These are phyloP conservation scores for Endoconidiophora polonica DNA, from an alignment of 2,329 filamentous ascomycete genomes.

Conservation along the genomic window DNA sequence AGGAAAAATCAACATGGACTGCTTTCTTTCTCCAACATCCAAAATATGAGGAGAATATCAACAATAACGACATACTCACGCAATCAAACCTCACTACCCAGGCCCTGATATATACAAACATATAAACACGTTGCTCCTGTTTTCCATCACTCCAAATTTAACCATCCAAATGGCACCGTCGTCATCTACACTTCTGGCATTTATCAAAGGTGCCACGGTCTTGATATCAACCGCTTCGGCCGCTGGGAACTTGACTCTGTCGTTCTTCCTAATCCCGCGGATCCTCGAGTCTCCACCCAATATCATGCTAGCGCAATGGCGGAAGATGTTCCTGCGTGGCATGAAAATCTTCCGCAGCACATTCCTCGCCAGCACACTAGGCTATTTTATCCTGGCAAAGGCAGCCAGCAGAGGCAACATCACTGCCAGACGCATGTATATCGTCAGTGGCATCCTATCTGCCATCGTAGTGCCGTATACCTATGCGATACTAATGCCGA, in stretches of 20 bases:
- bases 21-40: too few species aligned
- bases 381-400: conserved; percentile 4
- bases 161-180: neutral
- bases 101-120: too few species aligned
- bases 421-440: neutral
- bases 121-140: neutral
- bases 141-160: neutral
- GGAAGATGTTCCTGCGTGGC: neutral
- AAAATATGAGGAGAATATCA: too few species aligned
- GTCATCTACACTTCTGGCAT: neutral
- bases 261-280: conserved; percentile 2
- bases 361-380: neutral
- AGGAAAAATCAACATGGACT: too few species aligned
- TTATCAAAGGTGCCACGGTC: conserved; percentile 4
- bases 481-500: conserved; percentile 4
- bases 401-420: neutral
- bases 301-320: conserved; percentile 10
- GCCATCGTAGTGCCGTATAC: conserved; percentile 7
- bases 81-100: neutral
- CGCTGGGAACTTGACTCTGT: neutral
- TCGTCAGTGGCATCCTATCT: neutral
- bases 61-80: too few species aligned
- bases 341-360: conserved; percentile 5
- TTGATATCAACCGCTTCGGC: conserved; percentile 1
- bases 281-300: conserved; percentile 8